Base-by-base conservation (phyloP, 1,284 basidiomycete genomes). In the Leucoagaricus sp. region DNA sequence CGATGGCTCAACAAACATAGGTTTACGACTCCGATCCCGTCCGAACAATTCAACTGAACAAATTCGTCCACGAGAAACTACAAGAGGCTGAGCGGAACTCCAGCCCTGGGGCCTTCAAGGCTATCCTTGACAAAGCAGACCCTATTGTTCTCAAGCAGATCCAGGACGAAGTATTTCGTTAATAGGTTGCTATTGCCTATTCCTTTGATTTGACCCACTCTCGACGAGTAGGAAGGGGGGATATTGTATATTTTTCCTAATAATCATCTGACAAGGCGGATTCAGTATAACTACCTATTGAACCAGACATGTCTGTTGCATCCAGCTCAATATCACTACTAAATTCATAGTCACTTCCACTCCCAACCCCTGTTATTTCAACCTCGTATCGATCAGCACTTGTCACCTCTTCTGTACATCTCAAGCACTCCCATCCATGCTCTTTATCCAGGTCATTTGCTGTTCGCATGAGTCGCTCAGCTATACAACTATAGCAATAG, bases 401-500 rank as follows among this genome's bases (percentile, higher is more conserved):
- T 53, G 71, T 75, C 12, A 92, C 86, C 1, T 69, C 69, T 58
- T 83, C 78, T 5, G 79, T 79, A 67, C 94, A 96, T 45, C 93
- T 78, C 56, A 95, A 69, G 70, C 94, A 96, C 61, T 85, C 82
- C 94, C 94, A 96, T 15, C 80, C 81, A 21, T 65, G 66, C 19
- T 77, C 79, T 12, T 80, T 78, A 33, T 76, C 74, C 17, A 77
- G 82, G 47, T 89, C 88, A 56, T 89, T 88, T 5, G 83, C 83
- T 0, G 81, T 79, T 31, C 83, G 86, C 63, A 92, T 80, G 75
- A 96, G 84, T 57, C 86, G 85, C 64, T 91, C 89, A 10, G 91
- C 83, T 29, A 96, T 78, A 70, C 94, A 96, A 64, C 89, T 86
- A 70, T 96, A 96, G 71, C 94, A 96, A 73, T 93, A 96, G 9